Conservation (phyloP, 352 stramenopile species). For the Globisporangium parvum region DNA sequence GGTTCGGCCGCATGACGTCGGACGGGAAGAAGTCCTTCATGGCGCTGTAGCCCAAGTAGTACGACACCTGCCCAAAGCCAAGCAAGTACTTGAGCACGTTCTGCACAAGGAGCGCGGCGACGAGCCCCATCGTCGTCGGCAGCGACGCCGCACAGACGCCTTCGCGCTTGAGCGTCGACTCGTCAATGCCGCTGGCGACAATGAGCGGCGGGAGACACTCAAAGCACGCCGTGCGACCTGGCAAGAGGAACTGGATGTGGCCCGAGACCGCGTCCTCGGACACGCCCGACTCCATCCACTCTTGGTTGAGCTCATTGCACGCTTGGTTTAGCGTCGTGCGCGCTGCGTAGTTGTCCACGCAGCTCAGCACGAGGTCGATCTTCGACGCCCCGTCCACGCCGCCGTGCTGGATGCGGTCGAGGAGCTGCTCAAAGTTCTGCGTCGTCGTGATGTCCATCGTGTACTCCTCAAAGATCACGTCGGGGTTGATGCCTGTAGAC, state of each 20-base stretch:
- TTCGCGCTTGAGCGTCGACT: constrained; percentile 84
- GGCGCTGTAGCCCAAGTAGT: constrained; percentile 85
- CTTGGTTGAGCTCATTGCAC: constrained; percentile 82
- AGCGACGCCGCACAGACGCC: constrained; percentile 86
- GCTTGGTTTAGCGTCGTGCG: constrained; percentile 84
- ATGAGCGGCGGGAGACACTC: constrained; percentile 85
- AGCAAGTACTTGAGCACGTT: constrained; percentile 87
- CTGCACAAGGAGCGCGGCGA: constrained; percentile 82
- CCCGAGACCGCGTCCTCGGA: constrained; percentile 88
- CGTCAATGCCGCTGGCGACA: constrained; percentile 80
- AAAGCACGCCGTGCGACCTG: constrained; percentile 84
- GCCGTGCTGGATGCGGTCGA: constrained; percentile 70
- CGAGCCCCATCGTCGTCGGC: constrained; percentile 87
- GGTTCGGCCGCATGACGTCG: constrained; percentile 77
- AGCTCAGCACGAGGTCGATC: constrained; percentile 84
- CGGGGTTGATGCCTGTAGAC: constrained; percentile 74
- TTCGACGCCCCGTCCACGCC: constrained; percentile 44
- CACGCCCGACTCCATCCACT: constrained; percentile 89
- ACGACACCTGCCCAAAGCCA: constrained; percentile 80
- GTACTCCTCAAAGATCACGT: constrained; percentile 86
- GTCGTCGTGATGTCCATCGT: constrained; percentile 86
- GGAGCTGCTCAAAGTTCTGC: constrained; percentile 77
- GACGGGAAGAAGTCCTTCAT: constrained; percentile 87
- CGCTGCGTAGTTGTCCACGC: constrained; percentile 88
- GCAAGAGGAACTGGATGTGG: constrained; percentile 86